Evolutionary conservation across 129 eudicot species (phyloP), one percentile per base, ranked within the genome.

Genomic region (Centaurea solstitialis): DNA sequence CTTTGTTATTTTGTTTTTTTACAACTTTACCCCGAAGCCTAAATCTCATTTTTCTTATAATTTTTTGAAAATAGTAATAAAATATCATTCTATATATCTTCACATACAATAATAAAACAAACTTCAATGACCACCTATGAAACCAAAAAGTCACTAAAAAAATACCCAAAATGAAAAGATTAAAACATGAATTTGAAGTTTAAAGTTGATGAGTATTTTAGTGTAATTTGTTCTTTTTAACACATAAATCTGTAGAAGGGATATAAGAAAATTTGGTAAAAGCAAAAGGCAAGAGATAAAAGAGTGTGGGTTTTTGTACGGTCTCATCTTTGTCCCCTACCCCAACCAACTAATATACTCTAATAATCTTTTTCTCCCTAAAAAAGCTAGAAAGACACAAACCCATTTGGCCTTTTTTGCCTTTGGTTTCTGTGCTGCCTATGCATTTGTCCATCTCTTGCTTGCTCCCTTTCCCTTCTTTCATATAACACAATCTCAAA

Each of bases 391-490:
- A 90, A 85, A 85, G 88, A 82, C 90, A 90, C 83, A 83, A 84
- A 81, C 90, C 35, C 83, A 76, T 87, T 87, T 88, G 85, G 86
- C 87, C 70, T 88, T 76, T 82, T 86, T 79, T 71, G 83, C 83
- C 93, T 89, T 89, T 89, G 87, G 91, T 79, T 85, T 89, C 86
- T 86, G 94, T 88, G 91, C 80, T 87, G 72, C 78, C 86, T 82
- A 74, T 81, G 90, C 92, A 85, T 82, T 87, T 91, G 94, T 89
- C 93, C 78, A 86, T 85, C 87, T 90, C 97, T 87, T 72, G 81
- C 87, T 74, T n/a, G n/a, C n/a, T n/a, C n/a, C 87, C 84, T 87
- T 76, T 80, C 84, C 84, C 62, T 12, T 20, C 18, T 70, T 70
- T 66, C 22, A 80, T 33, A 3, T 33, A 33, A 57, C 75, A n/a